Evolutionary conservation across 257 asterid genomes (phyloP).

Genomic region (Primulina tabacum): DNA sequence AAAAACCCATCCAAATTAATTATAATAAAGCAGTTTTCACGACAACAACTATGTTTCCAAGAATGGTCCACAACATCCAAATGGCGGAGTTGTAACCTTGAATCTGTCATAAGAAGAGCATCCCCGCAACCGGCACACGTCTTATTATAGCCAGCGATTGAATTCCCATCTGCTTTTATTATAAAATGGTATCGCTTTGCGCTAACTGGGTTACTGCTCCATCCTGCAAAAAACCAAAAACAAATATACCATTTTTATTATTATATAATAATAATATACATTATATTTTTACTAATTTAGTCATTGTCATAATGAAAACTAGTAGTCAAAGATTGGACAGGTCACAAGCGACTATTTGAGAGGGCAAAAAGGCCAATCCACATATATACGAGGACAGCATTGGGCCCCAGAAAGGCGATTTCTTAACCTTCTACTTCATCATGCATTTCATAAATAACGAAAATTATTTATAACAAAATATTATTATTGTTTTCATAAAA

Average conservation of each 20-base stretch:
- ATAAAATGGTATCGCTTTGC: slow-evolving; percentile 89
- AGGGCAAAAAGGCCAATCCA: background rate
- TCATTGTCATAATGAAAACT: background rate
- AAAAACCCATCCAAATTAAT: too few species aligned
- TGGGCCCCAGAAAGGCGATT: too few species aligned
- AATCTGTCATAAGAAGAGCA: slow-evolving; percentile 58
- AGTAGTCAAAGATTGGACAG: background rate
- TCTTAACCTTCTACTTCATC: too few species aligned
- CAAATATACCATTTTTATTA: background rate
- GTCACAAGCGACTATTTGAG: too few species aligned
- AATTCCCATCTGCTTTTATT: slow-evolving; percentile 84
- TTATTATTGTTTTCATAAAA: too few species aligned
- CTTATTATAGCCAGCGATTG: slow-evolving; percentile 67
- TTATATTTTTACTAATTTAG: too few species aligned
- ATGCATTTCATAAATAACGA: too few species aligned
- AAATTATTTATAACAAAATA: too few species aligned
- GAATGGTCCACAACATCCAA: background rate
- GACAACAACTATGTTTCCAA: too few species aligned
- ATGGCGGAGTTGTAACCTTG: slow-evolving; percentile 48
- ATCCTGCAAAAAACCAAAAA: slow-evolving; percentile 42
- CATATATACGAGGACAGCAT: too few species aligned
- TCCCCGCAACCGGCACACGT: slow-evolving; percentile 84
- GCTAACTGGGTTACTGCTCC: slow-evolving; percentile 94
- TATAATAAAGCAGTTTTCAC: too few species aligned
- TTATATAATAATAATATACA: too few species aligned